Conservation (phyloP, 495 filamentous ascomycete species). For the Penicillium herquei region DNA sequence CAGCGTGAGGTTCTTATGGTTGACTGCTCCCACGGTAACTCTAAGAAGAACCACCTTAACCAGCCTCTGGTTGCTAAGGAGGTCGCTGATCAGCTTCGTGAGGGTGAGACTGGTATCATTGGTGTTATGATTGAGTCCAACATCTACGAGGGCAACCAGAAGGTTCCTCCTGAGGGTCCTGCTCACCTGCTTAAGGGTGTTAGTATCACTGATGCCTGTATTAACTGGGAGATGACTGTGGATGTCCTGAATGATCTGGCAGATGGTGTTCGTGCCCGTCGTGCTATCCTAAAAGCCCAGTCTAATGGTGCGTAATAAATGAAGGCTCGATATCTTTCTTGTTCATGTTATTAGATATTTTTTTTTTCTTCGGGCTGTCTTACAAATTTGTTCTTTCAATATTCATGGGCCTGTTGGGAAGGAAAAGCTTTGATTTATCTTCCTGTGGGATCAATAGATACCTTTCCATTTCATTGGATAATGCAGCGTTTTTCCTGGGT, state of each 20-base stretch:
- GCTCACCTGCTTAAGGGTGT: conserved; percentile 83
- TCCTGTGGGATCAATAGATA: conserved; percentile 18
- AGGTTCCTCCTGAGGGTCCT: conserved; percentile 82
- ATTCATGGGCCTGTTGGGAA: background rate
- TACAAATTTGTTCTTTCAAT: conserved; percentile 2
- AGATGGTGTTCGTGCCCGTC: conserved; percentile 73
- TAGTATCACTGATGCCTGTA: conserved; percentile 96
- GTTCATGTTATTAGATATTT: background rate
- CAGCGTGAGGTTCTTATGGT: conserved; percentile 93
- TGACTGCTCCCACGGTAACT: conserved; percentile 89
- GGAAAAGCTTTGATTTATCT: background rate
- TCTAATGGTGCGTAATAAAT: conserved; percentile 30
- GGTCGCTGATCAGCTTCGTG: conserved; percentile 79
- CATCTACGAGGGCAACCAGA: conserved; percentile 93
- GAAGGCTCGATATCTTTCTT: background rate
- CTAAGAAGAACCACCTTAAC: conserved; percentile 68
- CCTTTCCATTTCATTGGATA: conserved; percentile 13
- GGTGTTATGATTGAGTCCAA: conserved; percentile 99
- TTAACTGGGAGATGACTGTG: conserved; percentile 89
- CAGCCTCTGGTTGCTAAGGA: conserved; percentile 88
- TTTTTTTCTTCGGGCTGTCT: background rate
- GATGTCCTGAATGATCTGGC: conserved; percentile 84
- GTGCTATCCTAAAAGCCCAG: conserved; percentile 40
- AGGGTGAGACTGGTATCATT: conserved; percentile 84
- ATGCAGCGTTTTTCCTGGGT: conserved; percentile 3